Base-by-base conservation (phyloP, 768 basidiomycete species). In the Psilocybe cyanescens region DNA sequence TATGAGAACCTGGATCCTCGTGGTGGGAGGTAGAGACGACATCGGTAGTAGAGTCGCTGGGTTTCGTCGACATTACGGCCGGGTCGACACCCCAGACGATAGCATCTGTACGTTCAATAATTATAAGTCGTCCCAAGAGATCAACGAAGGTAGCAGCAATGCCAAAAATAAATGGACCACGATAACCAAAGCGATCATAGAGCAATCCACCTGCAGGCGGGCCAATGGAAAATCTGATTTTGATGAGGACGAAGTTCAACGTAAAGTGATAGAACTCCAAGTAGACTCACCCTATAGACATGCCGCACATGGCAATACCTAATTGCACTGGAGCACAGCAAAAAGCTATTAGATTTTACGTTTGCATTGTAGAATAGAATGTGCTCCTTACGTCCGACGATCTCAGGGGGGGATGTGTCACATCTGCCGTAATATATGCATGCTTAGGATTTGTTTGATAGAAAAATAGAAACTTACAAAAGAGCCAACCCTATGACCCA, bases 401-500 rank as follows among this genome's bases (percentile, higher is more conserved):
- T 67, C 44, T 73, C 61, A 60, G 81, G 78, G 9, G 87, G 85
- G 24, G 24, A 77, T 28, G 78, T 79, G 63, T 89, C 87, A 61
- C 85, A 87, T 44, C 87, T 87, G 52, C 24, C 44, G 24, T 24
- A 24, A 47, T n/a, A 9, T 49, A 29, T 57, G 24, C 24, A 24
- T 24, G 33, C 16, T 60, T 8, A 19, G 53, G 39, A 2, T 39
- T 9, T 24, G 29, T 24, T 12, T 1, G 39, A 46, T 14, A 30
- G 4, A 45, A 3, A 17, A 11, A 45, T 8, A 14, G 3, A 52
- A 35, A 8, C 76, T 67, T 67, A 86, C 86, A 88, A 69, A 30
- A 88, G 75, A 28, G 87, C 86, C 33, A 88, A 65, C 24, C 24
- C 87, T 17, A 87, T 82, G 0, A 86, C 79, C 86, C 86, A 88